Base-by-base conservation (phyloP, 2,329 filamentous ascomycete species). In the Monosporascus sp. region DNA sequence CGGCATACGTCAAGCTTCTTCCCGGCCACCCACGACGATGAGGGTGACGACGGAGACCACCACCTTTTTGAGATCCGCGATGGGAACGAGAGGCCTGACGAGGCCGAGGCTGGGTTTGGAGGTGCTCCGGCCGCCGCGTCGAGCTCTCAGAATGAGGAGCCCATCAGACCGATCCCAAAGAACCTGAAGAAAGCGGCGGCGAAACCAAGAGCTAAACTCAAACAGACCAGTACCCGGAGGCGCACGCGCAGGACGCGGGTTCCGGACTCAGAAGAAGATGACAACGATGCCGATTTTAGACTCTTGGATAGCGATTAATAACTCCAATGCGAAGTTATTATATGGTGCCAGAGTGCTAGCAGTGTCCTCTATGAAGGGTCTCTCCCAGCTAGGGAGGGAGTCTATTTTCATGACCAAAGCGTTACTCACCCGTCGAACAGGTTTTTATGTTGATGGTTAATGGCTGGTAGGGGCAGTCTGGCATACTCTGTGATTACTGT, bases 1-100 rank as follows among this genome's bases (percentile, higher is more conserved):
- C 61, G 65, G 3, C 61, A 68, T 4, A 72, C 68, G 1, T 79
- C 76, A 1, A 72, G 69, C 6, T 81, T 78, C 58, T 81, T 82
- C 48, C 74, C 77, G 0, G 70, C 72, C 0, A 65, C 71, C 6
- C 63, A 66, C 14, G 73, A 77, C 2, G 74, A 75, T 3, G 75
- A 76, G 1, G 72, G 72, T 6, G 51, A 47, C 3, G 20, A 20
- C 22, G 24, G 20, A 6, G 43, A 27, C 43, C 20, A 50, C 11
- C 22, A 27, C 17, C 22, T 20, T 7, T 24, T 45, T 20, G 43
- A 45, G 11, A 45, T 45, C 7, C 43, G 25, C 11, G 49, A 46
- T 24, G 22, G n/a, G 5, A 20, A 24, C 43, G 18, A 45, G 11
- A 27, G 35, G 17, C 27, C 8, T 6, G 25, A 37, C 8, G 25